Base-by-base conservation (phyloP, 176 grass and related monocot species). In the Saccharum officinarum region DNA sequence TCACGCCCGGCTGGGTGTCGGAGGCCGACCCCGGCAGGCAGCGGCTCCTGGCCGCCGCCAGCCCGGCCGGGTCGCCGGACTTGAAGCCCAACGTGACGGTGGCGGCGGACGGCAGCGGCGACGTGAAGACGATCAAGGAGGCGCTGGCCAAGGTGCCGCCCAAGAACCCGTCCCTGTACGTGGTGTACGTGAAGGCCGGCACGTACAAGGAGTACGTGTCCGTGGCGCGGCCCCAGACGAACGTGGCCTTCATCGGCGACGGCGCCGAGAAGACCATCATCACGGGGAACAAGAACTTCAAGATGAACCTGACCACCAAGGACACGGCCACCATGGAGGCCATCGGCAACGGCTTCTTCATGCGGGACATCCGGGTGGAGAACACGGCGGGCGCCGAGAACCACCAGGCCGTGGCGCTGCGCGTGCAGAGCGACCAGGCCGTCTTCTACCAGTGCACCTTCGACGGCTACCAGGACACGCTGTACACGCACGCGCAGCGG, bases 381-480 rank as follows among this genome's bases (percentile, higher is more conserved):
- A 97, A 97, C 89, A 94, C 92, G 14, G 94, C 94, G 0, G 94
- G 91, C 0, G 59, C 94, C 7, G 75, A 62, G 16, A 96, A 96
- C 83, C 91, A 93, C 83, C 94, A 96, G 82, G 94, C 91, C 0
- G 94, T 96, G 73, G 91, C 94, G 6, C 71, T 96, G 6, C 88
- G 91, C 1, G 84, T 83, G 49, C 90, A 90, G 84, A 92, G 90
- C 30, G 93, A 95, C 76, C 73, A 77, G 68, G 91, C 94, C 0
- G 88, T 91, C 0, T 96, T 93, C 62, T 96, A 89, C 94, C 80
- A 93, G 71, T 91, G 91, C 81, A 22, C 42, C 16, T 89, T 96
- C 52, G 84, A 93, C n/a, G 94, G 94, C 0, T 96, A 87, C 82
- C 94, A 94, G 18, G 94, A 97, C 87, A 97, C 87, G 67, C 92